Conservation (phyloP, 1,139 yeast species). For the Yamadazyma diospyri region DNA sequence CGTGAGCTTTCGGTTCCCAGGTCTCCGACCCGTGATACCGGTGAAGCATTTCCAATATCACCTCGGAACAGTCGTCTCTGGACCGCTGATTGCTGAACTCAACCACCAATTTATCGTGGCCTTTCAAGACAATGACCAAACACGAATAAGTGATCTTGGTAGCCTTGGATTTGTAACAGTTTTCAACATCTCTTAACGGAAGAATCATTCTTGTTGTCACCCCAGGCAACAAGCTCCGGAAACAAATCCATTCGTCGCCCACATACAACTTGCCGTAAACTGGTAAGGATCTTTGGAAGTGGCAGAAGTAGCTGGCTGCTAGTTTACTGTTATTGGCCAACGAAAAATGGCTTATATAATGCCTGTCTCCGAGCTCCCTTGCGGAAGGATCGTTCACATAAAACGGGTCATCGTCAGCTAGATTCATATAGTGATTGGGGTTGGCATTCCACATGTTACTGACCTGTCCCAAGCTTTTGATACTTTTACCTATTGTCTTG, state of each 20-base stretch:
- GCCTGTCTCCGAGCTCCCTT: conserved; percentile 41
- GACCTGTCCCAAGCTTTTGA: conserved; percentile 34
- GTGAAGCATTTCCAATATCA: conserved; percentile 52
- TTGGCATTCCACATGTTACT: conserved; percentile 60
- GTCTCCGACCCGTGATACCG: conserved; percentile 24
- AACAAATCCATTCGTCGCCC: conserved; percentile 66
- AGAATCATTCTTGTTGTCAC: conserved; percentile 78
- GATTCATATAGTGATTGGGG: conserved; percentile 54
- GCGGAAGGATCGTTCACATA: conserved; percentile 42
- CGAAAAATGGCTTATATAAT: conserved; percentile 67
- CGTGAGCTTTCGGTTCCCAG: conserved; percentile 25
- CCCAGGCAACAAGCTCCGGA: conserved; percentile 77
- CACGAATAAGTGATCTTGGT: conserved; percentile 52
- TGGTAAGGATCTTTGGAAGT: conserved; percentile 69
- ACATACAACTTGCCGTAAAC: conserved; percentile 79
- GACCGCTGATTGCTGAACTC: conserved; percentile 68
- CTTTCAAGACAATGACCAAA: conserved; percentile 61
- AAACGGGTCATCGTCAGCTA: conserved; percentile 38
- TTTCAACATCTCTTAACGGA: conserved; percentile 71
- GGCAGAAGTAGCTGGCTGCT: conserved; percentile 68
- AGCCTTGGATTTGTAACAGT: conserved; percentile 62
- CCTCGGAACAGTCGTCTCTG: conserved; percentile 69
- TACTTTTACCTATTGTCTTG: conserved; percentile 24
- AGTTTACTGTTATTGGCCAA: conserved; percentile 49
- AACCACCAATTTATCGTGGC: conserved; percentile 71